Evolutionary conservation across 495 filamentous ascomycete genomes (phyloP).

Genomic region (Hyphodiscus hymeniophilus): DNA sequence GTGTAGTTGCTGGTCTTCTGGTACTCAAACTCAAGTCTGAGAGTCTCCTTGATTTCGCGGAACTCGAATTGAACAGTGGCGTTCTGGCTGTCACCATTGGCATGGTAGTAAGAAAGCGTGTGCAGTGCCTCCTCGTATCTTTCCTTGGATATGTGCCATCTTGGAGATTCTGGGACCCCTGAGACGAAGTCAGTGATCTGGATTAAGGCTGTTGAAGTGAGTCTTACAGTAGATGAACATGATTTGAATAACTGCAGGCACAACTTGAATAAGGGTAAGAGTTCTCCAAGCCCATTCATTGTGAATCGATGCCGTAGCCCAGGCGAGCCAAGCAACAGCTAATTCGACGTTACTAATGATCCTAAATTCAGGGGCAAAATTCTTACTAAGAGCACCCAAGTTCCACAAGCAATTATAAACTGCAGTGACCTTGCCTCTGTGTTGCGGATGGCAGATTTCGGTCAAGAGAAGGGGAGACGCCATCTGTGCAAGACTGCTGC

Average conservation of each 20-base stretch:
- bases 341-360: conserved; percentile 8
- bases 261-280: conserved; percentile 43
- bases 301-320: conserved; percentile 32
- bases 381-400: conserved; percentile 31
- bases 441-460: conserved; percentile 46
- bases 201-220: neutral
- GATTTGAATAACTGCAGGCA: conserved; percentile 43
- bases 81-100: conserved; percentile 45
- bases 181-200: too few species aligned
- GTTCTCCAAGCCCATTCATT: conserved; percentile 46
- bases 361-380: neutral
- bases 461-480: conserved; percentile 43
- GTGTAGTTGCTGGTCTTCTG: conserved; percentile 30
- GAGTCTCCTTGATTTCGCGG: conserved; percentile 48
- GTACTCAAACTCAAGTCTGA: conserved; percentile 43
- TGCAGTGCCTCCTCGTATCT: conserved; percentile 51
- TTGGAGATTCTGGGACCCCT: conserved; percentile 45
- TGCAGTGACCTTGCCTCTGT: conserved; percentile 43
- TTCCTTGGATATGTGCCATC: conserved; percentile 59
- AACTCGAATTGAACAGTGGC: conserved; percentile 53
- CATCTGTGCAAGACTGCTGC: conserved; percentile 37
- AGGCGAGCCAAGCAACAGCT: conserved; percentile 33
- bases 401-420: conserved; percentile 49
- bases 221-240: conserved; percentile 42
- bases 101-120: conserved; percentile 50